These are phyloP conservation scores for Syncephalastrum monosporum DNA, from an alignment of 371 early-diverging fungal genomes.

Conservation along the genomic window DNA sequence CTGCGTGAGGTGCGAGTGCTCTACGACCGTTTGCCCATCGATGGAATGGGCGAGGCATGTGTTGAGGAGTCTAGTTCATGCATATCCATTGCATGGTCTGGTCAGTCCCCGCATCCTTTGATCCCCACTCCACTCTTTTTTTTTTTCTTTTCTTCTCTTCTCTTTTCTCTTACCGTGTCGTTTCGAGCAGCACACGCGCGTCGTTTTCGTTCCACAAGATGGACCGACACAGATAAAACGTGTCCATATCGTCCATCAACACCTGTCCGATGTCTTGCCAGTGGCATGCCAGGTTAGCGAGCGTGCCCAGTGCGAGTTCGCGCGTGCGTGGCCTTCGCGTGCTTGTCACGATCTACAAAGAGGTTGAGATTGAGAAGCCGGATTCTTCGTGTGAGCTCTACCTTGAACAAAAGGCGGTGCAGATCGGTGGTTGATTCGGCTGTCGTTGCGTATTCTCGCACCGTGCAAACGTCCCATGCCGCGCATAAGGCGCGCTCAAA, in stretches of 20 bases:
- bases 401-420: constrained; percentile 40
- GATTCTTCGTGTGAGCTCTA: constrained; percentile 8
- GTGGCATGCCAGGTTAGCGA: constrained; percentile 45
- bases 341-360: constrained; percentile 26
- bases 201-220: constrained; percentile 44
- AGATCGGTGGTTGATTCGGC: constrained; percentile 18
- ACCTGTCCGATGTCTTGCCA: constrained; percentile 31
- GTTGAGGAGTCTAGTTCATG: constrained; percentile 27
- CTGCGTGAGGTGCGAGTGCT: constrained; percentile 33
- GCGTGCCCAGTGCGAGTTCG: constrained; percentile 40
- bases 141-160: too few relatives aligned
- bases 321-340: constrained; percentile 35
- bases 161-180: constrained; percentile 27
- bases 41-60: constrained; percentile 34
- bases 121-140: too few relatives aligned
- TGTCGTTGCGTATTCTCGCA: constrained; percentile 30
- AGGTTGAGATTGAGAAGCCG: too few relatives aligned
- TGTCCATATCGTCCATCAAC: constrained; percentile 33
- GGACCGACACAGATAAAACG: constrained; percentile 31
- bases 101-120: too few relatives aligned
- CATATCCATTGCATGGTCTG: not conserved
- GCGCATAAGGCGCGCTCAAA: constrained; percentile 44
- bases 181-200: constrained; percentile 37
- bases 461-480: constrained; percentile 44
- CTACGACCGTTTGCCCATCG: constrained; percentile 33